These are phyloP conservation scores for Eimeria maxima DNA, from an alignment of 169 alveolate genomes.

Conservation along the genomic window DNA sequence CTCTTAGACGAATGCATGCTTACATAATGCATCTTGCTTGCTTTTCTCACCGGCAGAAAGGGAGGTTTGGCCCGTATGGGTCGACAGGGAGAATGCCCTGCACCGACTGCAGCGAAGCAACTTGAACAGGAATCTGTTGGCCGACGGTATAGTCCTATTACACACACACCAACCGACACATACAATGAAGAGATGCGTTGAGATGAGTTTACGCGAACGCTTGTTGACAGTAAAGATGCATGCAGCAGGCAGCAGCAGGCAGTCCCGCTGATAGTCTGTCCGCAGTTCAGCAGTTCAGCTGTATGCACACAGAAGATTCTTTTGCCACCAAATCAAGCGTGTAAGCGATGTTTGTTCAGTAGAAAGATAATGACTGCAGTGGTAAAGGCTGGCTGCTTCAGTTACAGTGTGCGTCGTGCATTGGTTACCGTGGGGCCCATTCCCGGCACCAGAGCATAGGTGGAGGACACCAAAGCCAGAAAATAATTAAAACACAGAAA, in stretches of 20 bases:
- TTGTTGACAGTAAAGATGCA: too few species aligned
- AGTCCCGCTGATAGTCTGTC: too few species aligned
- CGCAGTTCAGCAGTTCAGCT: too few species aligned
- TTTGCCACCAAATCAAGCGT: too few species aligned
- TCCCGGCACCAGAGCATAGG: slow-evolving; percentile 24
- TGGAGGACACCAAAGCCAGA: too few species aligned
- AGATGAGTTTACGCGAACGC: not conserved
- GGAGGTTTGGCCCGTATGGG: slow-evolving; percentile 66
- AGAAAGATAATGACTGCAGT: too few species aligned
- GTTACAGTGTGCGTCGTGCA: not conserved
- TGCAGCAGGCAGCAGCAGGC: too few species aligned
- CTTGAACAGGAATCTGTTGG: slow-evolving; percentile 75
- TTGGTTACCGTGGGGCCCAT: slow-evolving; percentile 66
- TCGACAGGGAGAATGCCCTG: slow-evolving; percentile 81
- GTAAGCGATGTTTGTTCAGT: too few species aligned
- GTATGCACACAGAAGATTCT: too few species aligned
- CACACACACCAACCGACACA: not conserved
- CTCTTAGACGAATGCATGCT: too few species aligned
- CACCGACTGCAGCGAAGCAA: slow-evolving; percentile 78
- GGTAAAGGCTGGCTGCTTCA: too few species aligned
- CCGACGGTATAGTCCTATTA: slow-evolving; percentile 47
- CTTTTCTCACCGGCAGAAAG: slow-evolving; percentile 66
- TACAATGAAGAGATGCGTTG: not conserved
- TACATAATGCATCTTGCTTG: too few species aligned
- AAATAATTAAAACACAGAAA: not conserved